Percentiles rank a stretch among this genome's conserved stretches.
Evolutionary conservation across 2,329 filamentous ascomycete species (phyloP).

Genomic region (Botrytis fabae): DNA sequence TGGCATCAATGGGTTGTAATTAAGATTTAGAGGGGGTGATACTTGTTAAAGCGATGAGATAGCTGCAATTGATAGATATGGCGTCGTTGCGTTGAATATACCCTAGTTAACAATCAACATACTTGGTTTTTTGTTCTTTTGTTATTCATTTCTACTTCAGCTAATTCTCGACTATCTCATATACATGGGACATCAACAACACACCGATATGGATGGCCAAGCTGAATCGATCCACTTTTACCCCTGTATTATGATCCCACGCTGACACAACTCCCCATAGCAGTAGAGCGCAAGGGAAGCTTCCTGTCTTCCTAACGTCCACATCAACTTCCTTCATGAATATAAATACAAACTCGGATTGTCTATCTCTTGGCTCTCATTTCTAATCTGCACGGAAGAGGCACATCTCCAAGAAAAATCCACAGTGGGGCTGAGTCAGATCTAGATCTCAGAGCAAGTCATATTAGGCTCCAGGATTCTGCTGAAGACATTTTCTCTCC

Average conservation of each 20-base stretch:
- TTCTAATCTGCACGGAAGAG: background rate
- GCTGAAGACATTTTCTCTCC: background rate
- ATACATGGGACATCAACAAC: background rate
- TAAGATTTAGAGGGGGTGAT: background rate
- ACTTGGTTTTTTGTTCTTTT: background rate
- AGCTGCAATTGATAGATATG: slow-evolving; percentile 26
- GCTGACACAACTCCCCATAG: background rate
- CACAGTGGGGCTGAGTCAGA: background rate
- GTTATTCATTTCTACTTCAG: background rate
- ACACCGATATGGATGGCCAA: background rate
- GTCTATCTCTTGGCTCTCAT: background rate
- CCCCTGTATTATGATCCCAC: background rate
- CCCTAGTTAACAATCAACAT: slow-evolving; percentile 29
- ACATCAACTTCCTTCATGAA: background rate
- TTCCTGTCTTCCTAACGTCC: background rate
- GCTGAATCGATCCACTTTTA: background rate
- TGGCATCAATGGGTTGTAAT: slow-evolving; percentile 25
- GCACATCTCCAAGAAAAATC: background rate
- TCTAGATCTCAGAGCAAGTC: background rate
- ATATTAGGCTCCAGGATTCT: background rate
- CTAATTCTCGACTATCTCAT: background rate
- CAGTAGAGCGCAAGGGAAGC: background rate
- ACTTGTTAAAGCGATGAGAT: background rate
- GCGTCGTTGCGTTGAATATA: slow-evolving; percentile 36
- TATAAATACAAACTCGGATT: background rate